Conservation (phyloP, 2,329 filamentous ascomycete species). For the Paecilomyces fulvus region DNA sequence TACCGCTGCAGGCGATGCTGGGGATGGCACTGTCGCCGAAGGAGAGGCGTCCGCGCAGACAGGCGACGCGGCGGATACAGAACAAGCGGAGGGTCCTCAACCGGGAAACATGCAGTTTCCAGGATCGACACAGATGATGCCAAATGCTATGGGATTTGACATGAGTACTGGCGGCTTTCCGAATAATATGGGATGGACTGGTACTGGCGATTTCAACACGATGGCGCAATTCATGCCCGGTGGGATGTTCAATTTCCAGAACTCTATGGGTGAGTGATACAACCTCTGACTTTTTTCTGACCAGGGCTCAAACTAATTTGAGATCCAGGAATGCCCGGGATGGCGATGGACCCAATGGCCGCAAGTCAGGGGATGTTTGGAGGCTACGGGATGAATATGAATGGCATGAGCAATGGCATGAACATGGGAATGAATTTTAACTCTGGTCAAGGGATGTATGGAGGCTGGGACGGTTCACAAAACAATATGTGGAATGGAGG, state of each 20-base stretch:
- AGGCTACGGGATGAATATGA: slow-evolving; percentile 64
- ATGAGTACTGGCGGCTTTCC: slow-evolving; percentile 44
- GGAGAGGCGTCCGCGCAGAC: slow-evolving; percentile 7
- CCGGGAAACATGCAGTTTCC: slow-evolving; percentile 6
- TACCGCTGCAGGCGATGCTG: slow-evolving; percentile 4
- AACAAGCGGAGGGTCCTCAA: slow-evolving; percentile 8
- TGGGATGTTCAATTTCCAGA: slow-evolving; percentile 53
- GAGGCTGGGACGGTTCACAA: slow-evolving; percentile 73
- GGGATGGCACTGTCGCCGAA: slow-evolving; percentile 5
- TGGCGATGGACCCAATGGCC: slow-evolving; percentile 64
- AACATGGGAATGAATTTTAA: slow-evolving; percentile 61
- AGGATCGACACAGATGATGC: slow-evolving; percentile 6
- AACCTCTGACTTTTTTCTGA: background rate
- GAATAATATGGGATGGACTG: slow-evolving; percentile 54
- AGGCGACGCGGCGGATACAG: slow-evolving; percentile 7
- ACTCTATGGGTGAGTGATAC: slow-evolving; percentile 77
- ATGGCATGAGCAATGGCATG: slow-evolving; percentile 69
- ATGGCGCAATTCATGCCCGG: slow-evolving; percentile 58
- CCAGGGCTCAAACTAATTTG: slow-evolving; percentile 13
- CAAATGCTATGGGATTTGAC: slow-evolving; percentile 32
- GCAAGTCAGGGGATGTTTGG: slow-evolving; percentile 43
- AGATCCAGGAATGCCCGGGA: slow-evolving; percentile 61
- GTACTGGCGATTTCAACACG: slow-evolving; percentile 58
- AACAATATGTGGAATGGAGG: slow-evolving; percentile 65
- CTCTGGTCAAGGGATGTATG: slow-evolving; percentile 55